phyloP scores from a whole-genome alignment of 73 alveolate genomes.

The Paramecium sonneborni region DNA sequence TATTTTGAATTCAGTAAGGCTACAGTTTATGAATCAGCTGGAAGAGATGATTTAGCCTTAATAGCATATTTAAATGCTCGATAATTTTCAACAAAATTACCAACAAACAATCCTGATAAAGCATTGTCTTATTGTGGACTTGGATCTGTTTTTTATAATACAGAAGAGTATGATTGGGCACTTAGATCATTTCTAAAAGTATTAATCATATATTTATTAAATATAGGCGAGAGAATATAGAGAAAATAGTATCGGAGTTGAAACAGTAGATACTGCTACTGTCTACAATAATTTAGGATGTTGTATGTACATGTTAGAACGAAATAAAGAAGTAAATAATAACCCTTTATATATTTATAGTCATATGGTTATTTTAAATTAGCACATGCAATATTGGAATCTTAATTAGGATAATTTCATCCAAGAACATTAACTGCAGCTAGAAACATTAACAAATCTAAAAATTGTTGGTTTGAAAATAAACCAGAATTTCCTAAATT shows the following conservation, averaged over 20 bases:
- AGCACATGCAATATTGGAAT: slow-evolving; percentile 83
- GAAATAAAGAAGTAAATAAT: slow-evolving; percentile 73
- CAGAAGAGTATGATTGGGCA: slow-evolving; percentile 95
- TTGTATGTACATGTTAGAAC: slow-evolving; percentile 86
- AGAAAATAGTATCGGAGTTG: slow-evolving; percentile 97
- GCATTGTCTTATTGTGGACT: slow-evolving; percentile 96
- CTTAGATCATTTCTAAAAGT: slow-evolving; percentile 84
- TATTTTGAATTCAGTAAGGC: slow-evolving; percentile 93
- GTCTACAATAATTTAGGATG: slow-evolving; percentile 97
- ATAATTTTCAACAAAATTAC: slow-evolving; percentile 81
- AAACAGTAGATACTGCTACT: slow-evolving; percentile 98
- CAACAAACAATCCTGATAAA: slow-evolving; percentile 93
- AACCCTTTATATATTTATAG: background rate
- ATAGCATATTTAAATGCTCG: slow-evolving; percentile 84
- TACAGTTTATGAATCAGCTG: slow-evolving; percentile 90
- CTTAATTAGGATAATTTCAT: slow-evolving; percentile 86
- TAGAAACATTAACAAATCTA: slow-evolving; percentile 77
- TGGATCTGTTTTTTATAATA: slow-evolving; percentile 92
- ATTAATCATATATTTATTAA: background rate
- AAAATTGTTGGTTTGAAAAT: slow-evolving; percentile 66
- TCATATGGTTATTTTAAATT: slow-evolving; percentile 87
- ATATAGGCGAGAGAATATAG: slow-evolving; percentile 90
- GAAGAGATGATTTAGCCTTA: slow-evolving; percentile 94
- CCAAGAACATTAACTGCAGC: slow-evolving; percentile 86
- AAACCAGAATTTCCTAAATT: slow-evolving; percentile 75